Evolutionary conservation across 306 rosid species (phyloP).

Genomic region (Astragalus glycyphyllos): DNA sequence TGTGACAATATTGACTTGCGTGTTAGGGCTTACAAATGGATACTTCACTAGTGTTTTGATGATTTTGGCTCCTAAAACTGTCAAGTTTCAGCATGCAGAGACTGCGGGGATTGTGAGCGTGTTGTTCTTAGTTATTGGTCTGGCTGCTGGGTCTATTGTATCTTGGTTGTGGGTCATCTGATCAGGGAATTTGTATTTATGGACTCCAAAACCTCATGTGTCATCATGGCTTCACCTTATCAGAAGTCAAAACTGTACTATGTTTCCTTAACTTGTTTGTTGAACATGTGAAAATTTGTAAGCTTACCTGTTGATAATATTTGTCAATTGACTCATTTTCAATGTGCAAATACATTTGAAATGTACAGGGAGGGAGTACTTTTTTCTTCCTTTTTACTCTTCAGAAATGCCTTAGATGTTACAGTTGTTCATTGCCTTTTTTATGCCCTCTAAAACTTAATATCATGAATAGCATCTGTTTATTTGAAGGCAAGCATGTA

Average conservation of each 20-base stretch:
- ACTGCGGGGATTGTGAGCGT: constrained; percentile 77
- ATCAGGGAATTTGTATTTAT: constrained; percentile 40
- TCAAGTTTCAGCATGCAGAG: constrained; percentile 76
- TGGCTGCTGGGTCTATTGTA: constrained; percentile 72
- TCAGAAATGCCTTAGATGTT: no score
- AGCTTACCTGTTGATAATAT: background rate
- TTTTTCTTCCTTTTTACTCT: no score
- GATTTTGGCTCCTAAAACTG: constrained; percentile 80
- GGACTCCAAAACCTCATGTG: background rate
- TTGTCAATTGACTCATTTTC: no score
- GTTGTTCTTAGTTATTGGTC: constrained; percentile 68
- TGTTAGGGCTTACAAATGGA: constrained; percentile 86
- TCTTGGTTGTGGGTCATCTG: constrained; percentile 89
- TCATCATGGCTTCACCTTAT: constrained; percentile 15
- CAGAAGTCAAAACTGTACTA: constrained; percentile 23
- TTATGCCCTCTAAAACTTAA: background rate
- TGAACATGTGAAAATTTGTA: constrained; percentile 25
- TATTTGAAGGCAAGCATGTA: background rate
- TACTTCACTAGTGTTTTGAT: constrained; percentile 79
- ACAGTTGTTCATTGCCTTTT: no score
- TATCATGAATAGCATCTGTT: constrained; percentile 1
- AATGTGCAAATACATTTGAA: no score
- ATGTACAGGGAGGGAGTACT: no score
- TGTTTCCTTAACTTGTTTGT: constrained; percentile 14
- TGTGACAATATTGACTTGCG: constrained; percentile 62